Percentiles rank a stretch among this genome's conserved stretches.
These are phyloP conservation scores for Saccharata proteae DNA, from an alignment of 2,329 filamentous ascomycete genomes.

Conservation along the genomic window DNA sequence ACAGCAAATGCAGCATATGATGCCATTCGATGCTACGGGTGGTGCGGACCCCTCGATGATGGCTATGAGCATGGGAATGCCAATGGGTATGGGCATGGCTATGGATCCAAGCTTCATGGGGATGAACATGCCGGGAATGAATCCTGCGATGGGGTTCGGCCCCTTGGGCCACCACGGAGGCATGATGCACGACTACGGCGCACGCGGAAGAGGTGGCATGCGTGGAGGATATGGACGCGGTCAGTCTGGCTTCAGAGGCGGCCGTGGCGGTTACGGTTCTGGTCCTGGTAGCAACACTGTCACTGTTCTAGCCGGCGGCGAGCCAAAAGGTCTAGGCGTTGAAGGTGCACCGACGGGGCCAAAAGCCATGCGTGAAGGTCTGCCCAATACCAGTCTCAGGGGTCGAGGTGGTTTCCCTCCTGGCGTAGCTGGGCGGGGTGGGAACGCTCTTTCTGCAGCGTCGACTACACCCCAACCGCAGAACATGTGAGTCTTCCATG, in stretches of 20 bases:
- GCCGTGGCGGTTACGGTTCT: slow-evolving; percentile 30
- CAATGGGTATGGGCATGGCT: slow-evolving; percentile 14
- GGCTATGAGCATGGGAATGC: slow-evolving; percentile 20
- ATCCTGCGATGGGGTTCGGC: no score
- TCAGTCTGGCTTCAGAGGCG: slow-evolving; percentile 34
- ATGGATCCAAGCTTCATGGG: slow-evolving; percentile 10
- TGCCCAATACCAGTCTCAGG: slow-evolving; percentile 68
- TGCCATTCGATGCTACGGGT: slow-evolving; percentile 4
- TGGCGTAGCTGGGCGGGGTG: neutral
- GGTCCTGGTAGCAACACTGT: slow-evolving; percentile 8
- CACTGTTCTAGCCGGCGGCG: slow-evolving; percentile 23
- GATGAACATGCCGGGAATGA: slow-evolving; percentile 5
- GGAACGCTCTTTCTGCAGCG: slow-evolving; percentile 1
- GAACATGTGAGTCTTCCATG: slow-evolving; percentile 6
- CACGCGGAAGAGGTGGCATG: slow-evolving; percentile 48
- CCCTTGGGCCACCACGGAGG: slow-evolving; percentile 10
- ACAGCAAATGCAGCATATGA: slow-evolving; percentile 2
- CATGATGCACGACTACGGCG: slow-evolving; percentile 37
- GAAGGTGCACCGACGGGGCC: slow-evolving; percentile 76
- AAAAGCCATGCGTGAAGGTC: slow-evolving; percentile 83
- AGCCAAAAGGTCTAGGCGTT: slow-evolving; percentile 44
- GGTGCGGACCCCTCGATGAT: slow-evolving; percentile 13
- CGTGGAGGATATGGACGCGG: slow-evolving; percentile 27
- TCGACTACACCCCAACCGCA: slow-evolving; percentile 4
- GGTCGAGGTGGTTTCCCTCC: slow-evolving; percentile 29